Evolutionary conservation across 768 basidiomycete genomes (phyloP).

Genomic region (Trametes gibbosa): DNA sequence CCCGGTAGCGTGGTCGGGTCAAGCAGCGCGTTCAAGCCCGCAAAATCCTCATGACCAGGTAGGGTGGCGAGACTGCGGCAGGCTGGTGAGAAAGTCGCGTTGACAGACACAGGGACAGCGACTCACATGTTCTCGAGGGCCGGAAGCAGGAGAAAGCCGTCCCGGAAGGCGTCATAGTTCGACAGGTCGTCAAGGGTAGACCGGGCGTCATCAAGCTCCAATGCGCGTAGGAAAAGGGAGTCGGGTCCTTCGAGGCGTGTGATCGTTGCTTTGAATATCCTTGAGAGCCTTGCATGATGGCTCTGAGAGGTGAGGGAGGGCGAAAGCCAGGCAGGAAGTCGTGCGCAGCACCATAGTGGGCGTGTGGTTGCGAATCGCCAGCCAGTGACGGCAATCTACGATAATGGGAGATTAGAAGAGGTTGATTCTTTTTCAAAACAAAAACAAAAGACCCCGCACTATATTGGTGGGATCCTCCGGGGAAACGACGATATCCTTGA

Average conservation of each 20-base stretch:
- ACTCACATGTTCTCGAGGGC: conserved; percentile 36
- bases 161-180: conserved; percentile 33
- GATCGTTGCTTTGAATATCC: conserved; percentile 26
- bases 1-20: conserved; percentile 32
- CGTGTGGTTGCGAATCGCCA: conserved; percentile 30
- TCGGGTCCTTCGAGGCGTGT: conserved; percentile 23
- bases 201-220: conserved; percentile 31
- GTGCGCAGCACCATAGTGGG: conserved; percentile 35
- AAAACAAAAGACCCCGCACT: conserved; percentile 17
- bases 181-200: conserved; percentile 33
- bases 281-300: conserved; percentile 19
- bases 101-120: background rate
- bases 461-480: conserved; percentile 28
- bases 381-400: conserved; percentile 27
- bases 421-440: background rate
- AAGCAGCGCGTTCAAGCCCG: conserved; percentile 29
- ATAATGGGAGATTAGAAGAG: background rate
- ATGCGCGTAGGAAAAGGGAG: conserved; percentile 26
- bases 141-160: conserved; percentile 35
- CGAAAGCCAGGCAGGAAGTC: conserved; percentile 32
- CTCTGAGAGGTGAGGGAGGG: conserved; percentile 24
- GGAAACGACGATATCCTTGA: conserved; percentile 31
- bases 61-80: conserved; percentile 30
- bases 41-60: conserved; percentile 33
- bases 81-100: background rate